Percentiles rank a stretch among this genome's conserved stretches.
Conservation (phyloP, 495 filamentous ascomycete genomes). For the Aspergillus ellipticus region DNA sequence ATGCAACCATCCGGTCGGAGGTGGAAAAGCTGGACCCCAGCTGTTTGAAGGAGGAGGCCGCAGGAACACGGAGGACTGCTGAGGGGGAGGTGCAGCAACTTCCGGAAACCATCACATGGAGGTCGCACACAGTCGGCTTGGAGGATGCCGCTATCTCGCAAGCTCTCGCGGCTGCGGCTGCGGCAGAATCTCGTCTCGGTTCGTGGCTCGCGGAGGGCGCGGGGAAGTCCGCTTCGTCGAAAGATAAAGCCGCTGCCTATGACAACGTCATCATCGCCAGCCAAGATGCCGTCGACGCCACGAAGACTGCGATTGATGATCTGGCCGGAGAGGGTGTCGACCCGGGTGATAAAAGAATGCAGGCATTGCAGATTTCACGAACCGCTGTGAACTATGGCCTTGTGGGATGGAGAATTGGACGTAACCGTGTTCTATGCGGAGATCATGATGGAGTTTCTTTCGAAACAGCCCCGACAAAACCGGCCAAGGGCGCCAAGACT, state of each 20-base stretch:
- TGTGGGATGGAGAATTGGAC: conserved; percentile 90
- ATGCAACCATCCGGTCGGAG: conserved; percentile 57
- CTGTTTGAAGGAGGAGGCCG: conserved; percentile 59
- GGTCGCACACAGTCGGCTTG: conserved; percentile 78
- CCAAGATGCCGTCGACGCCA: conserved; percentile 92
- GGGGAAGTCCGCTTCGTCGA: conserved; percentile 39
- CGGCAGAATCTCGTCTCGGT: conserved; percentile 51
- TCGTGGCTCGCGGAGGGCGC: conserved; percentile 35
- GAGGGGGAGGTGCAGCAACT: conserved; percentile 52
- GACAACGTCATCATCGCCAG: conserved; percentile 86
- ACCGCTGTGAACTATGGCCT: conserved; percentile 91
- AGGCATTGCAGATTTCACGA: conserved; percentile 85
- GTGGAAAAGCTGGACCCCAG: conserved; percentile 72
- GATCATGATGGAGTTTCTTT: conserved; percentile 67
- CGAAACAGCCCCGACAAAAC: conserved; percentile 50
- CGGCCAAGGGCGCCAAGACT: conserved; percentile 41
- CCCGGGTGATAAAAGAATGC: conserved; percentile 84
- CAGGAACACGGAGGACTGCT: conserved; percentile 52
- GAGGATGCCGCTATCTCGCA: conserved; percentile 90
- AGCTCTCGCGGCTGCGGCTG: conserved; percentile 57
- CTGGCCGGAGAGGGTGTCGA: conserved; percentile 74
- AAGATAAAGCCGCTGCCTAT: conserved; percentile 73
- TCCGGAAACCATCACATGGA: conserved; percentile 81
- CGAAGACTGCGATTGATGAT: conserved; percentile 89
- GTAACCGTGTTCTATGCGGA: conserved; percentile 84